phyloP scores from a whole-genome alignment of 2,329 filamentous ascomycete genomes.

The Ceratocystis variospora region DNA sequence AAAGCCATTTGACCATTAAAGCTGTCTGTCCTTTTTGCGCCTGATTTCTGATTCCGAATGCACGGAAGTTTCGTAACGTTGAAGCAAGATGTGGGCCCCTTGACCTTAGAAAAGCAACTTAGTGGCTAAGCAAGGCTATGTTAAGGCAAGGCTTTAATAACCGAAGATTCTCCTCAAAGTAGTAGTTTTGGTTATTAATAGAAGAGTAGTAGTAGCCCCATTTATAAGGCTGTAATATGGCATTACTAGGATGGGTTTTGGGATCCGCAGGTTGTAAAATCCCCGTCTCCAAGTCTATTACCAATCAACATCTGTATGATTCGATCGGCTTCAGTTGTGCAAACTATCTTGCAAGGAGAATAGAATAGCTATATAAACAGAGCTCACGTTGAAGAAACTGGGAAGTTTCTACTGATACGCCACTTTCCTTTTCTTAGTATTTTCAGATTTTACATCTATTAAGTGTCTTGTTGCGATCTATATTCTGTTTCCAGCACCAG shows the following conservation, averaged over 20 bases:
- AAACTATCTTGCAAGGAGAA: background rate
- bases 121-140: background rate
- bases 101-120: background rate
- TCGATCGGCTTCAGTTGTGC: background rate
- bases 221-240: background rate
- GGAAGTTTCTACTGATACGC: too few species aligned
- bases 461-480: background rate
- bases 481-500: background rate
- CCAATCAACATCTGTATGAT: conserved; percentile 1
- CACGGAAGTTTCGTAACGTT: conserved; percentile 2
- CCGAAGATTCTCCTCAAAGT: conserved; percentile 1
- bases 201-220: background rate
- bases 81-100: conserved; percentile 2
- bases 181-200: background rate
- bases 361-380: background rate
- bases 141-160: background rate
- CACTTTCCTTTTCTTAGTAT: too few species aligned
- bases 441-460: too few species aligned
- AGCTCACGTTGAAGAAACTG: too few species aligned
- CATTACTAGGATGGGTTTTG: background rate
- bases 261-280: background rate
- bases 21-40: conserved; percentile 4
- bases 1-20: background rate
- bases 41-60: background rate
- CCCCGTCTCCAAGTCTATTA: background rate